These are phyloP conservation scores for Stachybotrys echinatus DNA, from an alignment of 2,329 filamentous ascomycete species.

Conservation along the genomic window DNA sequence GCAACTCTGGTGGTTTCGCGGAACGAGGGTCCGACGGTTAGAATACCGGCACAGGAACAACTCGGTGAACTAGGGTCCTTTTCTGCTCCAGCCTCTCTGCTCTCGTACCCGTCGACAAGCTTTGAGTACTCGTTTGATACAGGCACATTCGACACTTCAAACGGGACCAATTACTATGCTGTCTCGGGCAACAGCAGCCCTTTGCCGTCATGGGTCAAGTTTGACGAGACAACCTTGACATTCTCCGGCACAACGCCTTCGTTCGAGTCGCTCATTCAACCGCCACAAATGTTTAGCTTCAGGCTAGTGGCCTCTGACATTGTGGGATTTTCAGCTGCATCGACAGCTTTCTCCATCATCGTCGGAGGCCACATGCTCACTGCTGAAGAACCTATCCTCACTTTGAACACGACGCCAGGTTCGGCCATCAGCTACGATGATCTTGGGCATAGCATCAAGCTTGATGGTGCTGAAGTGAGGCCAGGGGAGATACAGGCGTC, in stretches of 20 bases:
- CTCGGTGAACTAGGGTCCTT: slow-evolving; percentile 52
- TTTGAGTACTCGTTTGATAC: slow-evolving; percentile 50
- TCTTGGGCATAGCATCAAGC: slow-evolving; percentile 44
- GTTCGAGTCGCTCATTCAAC: slow-evolving; percentile 55
- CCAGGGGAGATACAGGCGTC: slow-evolving; percentile 48
- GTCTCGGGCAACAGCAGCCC: slow-evolving; percentile 74
- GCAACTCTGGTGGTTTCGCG: slow-evolving; percentile 68
- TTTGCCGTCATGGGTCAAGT: slow-evolving; percentile 78
- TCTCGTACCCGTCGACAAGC: slow-evolving; percentile 45
- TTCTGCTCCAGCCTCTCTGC: slow-evolving; percentile 55
- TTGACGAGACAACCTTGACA: slow-evolving; percentile 56
- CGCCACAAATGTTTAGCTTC: slow-evolving; percentile 68
- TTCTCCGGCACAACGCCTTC: slow-evolving; percentile 70
- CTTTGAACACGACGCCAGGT: slow-evolving; percentile 52
- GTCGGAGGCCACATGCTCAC: slow-evolving; percentile 67
- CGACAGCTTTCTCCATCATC: slow-evolving; percentile 63
- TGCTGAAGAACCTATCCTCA: slow-evolving; percentile 52
- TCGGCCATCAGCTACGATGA: slow-evolving; percentile 45
- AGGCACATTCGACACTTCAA: slow-evolving; percentile 58
- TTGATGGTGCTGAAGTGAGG: slow-evolving; percentile 51
- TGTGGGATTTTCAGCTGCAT: slow-evolving; percentile 66
- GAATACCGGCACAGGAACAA: slow-evolving; percentile 52
- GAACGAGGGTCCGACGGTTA: slow-evolving; percentile 46
- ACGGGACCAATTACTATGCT: slow-evolving; percentile 66
- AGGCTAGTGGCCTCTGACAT: slow-evolving; percentile 74